Base-by-base conservation (phyloP, 2,329 filamentous ascomycete species). In the Trichoderma cornu-damae region DNA sequence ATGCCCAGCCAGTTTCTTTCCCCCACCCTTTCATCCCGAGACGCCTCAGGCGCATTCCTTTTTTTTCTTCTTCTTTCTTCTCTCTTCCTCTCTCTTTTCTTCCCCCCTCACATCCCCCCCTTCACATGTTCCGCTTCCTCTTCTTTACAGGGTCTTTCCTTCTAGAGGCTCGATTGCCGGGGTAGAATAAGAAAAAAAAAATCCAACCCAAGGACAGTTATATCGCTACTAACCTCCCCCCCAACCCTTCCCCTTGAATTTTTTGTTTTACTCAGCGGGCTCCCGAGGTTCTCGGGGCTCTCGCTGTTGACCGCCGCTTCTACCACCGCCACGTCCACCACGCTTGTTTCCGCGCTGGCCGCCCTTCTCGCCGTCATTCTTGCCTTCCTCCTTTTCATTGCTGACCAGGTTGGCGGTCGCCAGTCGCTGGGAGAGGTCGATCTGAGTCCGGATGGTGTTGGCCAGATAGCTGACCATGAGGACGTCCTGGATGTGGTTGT, bases 401-500 rank as follows among this genome's bases (percentile, higher is more conserved):
- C 66, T 73, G 43, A 75, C 72, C 35, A 92, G 79, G 66, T 82
- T 81, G 62, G 88, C 85, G n/a, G 86, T 94, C 54, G 93, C 93
- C 69, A 99, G 80, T 63, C 93, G 85, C 82, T 97, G 96, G 63
- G 92, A 96, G 59, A 99, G 85, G 70, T 97, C 94, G 78, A 99
- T 96, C 79, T 99, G 94, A 66, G 93, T 97, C 74, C 93, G 90
- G 77, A 97, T 96, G 64, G 91, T 96, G 82, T 97, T 99, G 73
- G 94, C 91, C 63, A 99, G 83, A 79, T 99, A 99, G 65, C 91
- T 96, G 67, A 99, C 92, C 74, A 97, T 92, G 64, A 99, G 86
- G 61, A 99, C 92, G 73, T 99, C 94, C 79, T 99, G 94, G 75
- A 99, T 91, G 79, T 99, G 94, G 80, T 96, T 96, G 85, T 99